Conservation (phyloP, 2,329 filamentous ascomycete species). For the Sporothrix curviconia region DNA sequence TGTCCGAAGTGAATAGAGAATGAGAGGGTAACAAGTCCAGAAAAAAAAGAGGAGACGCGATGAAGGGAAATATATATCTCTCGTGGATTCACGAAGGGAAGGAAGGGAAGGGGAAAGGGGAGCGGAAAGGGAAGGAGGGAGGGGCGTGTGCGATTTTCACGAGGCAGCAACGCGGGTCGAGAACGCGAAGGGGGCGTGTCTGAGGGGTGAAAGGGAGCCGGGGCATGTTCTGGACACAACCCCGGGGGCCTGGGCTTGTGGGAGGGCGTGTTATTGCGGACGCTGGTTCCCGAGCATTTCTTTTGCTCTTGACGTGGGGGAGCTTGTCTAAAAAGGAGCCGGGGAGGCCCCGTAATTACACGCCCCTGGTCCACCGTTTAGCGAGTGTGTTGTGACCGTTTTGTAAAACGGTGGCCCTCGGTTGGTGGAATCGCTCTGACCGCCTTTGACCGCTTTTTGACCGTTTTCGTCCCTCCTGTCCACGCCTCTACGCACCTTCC, state of each 20-base stretch:
- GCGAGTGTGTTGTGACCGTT: no score
- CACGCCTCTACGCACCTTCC: neutral
- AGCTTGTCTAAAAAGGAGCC: neutral
- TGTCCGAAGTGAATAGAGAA: neutral
- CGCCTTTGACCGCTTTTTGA: neutral
- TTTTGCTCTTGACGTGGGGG: constrained; percentile 9
- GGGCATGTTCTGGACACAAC: neutral
- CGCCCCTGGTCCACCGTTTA: no score
- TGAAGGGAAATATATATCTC: constrained; percentile 7
- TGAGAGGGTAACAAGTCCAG: neutral
- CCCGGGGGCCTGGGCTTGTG: neutral
- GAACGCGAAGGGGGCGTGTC: neutral
- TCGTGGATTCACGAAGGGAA: no score
- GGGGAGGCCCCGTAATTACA: constrained; percentile 7
- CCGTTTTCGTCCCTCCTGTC: neutral
- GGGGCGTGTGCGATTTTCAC: constrained; percentile 16
- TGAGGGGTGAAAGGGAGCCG: neutral
- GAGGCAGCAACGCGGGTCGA: constrained; percentile 12
- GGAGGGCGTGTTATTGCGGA: constrained; percentile 14
- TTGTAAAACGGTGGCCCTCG: constrained; percentile 6
- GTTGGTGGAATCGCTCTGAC: no score
- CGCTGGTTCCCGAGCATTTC: constrained; percentile 13
- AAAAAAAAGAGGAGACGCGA: constrained; percentile 7
- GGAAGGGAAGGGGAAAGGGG: neutral
- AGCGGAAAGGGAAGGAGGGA: neutral